These are phyloP conservation scores for Antitrichia curtipendula DNA, from an alignment of 225 moss, liverwort and hornwort species.

Conservation along the genomic window DNA sequence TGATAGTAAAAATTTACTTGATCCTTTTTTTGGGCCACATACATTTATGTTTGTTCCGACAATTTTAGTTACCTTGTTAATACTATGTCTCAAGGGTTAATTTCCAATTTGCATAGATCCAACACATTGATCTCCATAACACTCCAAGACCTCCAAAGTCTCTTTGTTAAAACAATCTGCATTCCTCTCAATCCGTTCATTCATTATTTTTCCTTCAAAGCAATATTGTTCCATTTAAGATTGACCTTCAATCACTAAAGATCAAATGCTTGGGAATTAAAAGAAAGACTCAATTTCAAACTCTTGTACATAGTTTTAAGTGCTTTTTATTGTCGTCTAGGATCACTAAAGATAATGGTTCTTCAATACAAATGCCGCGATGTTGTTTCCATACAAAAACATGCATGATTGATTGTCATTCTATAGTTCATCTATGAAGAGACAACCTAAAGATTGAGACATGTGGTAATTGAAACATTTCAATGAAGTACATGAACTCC, in stretches of 20 bases:
- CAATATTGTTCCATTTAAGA: neutral
- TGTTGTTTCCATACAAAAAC: neutral
- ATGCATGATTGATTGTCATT: neutral
- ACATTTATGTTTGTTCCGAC: neutral
- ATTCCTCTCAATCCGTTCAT: neutral
- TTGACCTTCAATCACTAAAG: neutral
- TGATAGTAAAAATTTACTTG: neutral
- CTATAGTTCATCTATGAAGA: neutral
- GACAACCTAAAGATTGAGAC: neutral
- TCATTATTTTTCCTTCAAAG: neutral
- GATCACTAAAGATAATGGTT: neutral
- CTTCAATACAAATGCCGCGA: neutral
- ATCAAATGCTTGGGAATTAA: neutral
- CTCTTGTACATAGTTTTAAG: rapidly evolving
- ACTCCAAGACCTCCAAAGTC: neutral
- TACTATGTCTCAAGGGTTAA: neutral
- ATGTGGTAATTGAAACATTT: rapidly evolving
- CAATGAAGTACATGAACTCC: neutral
- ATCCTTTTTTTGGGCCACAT: neutral
- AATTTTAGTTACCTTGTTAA: neutral
- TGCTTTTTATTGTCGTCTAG: neutral
- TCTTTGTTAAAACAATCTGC: neutral
- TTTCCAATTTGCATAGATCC: neutral
- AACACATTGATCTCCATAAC: neutral
- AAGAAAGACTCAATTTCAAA: neutral